Evolutionary conservation across 169 alveolate genomes (phyloP).

Genomic region (Eimeria praecox): DNA sequence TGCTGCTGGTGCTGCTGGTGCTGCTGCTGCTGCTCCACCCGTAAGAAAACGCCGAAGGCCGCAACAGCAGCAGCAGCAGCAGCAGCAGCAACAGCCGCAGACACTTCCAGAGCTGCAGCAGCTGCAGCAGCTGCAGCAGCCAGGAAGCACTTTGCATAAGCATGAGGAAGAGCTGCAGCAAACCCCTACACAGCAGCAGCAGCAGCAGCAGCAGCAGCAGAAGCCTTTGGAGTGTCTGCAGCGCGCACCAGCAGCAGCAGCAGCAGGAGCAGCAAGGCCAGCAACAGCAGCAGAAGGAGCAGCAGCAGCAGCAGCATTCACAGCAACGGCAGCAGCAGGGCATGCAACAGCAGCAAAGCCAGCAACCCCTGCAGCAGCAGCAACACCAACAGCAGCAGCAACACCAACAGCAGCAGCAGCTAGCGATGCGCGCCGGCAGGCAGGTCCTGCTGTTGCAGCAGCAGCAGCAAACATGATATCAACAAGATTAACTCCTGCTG

Average conservation of each 20-base stretch:
- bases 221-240: background rate
- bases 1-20: no score
- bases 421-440: background rate
- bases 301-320: no score
- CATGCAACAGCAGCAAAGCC: background rate
- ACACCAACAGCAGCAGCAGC: background rate
- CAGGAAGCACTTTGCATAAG: background rate
- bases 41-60: background rate
- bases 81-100: background rate
- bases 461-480: background rate
- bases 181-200: background rate
- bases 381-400: background rate
- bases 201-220: background rate
- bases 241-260: background rate
- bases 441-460: background rate
- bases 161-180: background rate
- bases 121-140: background rate
- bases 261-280: background rate
- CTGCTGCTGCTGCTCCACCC: slow-evolving; percentile 13
- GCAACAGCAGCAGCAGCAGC: background rate
- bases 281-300: background rate
- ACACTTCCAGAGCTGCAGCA: no score
- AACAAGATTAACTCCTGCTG: no score
- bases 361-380: no score
- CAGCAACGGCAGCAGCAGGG: background rate